Base-by-base conservation (phyloP, 441 rosid species). In the Adansonia grandidieri region DNA sequence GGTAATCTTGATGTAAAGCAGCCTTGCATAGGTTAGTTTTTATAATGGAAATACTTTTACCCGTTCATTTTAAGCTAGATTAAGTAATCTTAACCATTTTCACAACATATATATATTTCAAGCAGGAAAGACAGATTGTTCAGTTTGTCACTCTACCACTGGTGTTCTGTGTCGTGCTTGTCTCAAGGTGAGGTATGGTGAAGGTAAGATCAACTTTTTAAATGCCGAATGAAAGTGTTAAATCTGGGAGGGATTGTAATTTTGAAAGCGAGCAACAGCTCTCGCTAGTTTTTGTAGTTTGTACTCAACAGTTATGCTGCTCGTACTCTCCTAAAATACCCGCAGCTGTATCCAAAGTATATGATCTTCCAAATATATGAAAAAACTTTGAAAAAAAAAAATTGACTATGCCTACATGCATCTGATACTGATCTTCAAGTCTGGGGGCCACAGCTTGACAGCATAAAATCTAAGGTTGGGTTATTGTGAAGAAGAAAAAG, bases 81-180 rank as follows among this genome's bases (percentile, higher is more conserved):
- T 37, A 9, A 17, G 54, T 40, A 28, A 15, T 72, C 5, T 54
- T 58, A 37, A 32, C 17, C 14, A 15, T 32, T 56, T 62, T 45
- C n/a, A 47, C 20, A 64, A 40, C 9, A 15, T n/a, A 1, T 53
- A 2, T 9, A 15, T 79, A 13, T 51, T 32, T 32, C 14, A 19
- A 75, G 65, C 86, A 87, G 90, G 90, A 71, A 87, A 85, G 80
- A 87, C 86, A 0, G 88, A 87, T 47, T 87, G 90, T 60, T 85
- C 87, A 28, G 74, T 79, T 56, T 87, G 90, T 68, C 88, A 83
- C 66, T 85, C 90, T 44, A 53, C 78, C 66, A 42, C 17, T 8
- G 90, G 88, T 42, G 88, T 86, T 74, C 37, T 82, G 8, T 87
- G 88, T 42, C 82, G 88, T 13, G 88, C 77, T 62, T 87, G 89